A percentile compares a stretch with the other conserved stretches of the same genome.
These are phyloP conservation scores for Asterella californica DNA, from an alignment of 225 moss, liverwort and hornwort genomes.

Conservation along the genomic window DNA sequence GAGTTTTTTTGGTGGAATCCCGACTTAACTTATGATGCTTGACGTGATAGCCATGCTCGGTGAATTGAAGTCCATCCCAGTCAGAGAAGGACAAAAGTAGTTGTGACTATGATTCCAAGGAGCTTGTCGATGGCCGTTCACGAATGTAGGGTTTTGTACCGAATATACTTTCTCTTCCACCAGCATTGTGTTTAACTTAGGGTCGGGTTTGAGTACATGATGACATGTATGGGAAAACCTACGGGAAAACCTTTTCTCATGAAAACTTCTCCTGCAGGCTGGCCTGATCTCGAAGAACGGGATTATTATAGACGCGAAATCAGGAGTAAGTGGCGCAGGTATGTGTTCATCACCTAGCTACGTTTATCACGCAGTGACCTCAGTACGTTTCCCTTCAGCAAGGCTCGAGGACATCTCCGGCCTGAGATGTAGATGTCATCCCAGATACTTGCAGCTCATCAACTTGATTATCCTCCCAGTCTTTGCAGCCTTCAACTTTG, in stretches of 20 bases:
- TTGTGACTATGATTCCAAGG: neutral
- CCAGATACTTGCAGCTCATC: neutral
- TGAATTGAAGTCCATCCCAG: neutral
- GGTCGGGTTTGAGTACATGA: neutral
- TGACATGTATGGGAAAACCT: neutral
- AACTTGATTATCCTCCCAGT: neutral
- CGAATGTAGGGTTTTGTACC: neutral
- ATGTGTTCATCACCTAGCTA: constrained; percentile 1
- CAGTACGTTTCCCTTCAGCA: neutral
- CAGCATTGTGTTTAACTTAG: too few species aligned
- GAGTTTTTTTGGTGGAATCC: neutral
- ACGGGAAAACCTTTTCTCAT: neutral
- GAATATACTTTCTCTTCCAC: neutral
- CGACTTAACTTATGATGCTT: neutral
- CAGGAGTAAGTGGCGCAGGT: constrained; percentile 94
- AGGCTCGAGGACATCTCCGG: neutral
- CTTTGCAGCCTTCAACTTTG: neutral
- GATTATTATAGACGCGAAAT: constrained; percentile 90
- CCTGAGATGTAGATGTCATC: neutral
- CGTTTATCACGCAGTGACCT: too few species aligned
- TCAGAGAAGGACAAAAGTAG: neutral
- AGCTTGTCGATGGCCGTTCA: neutral
- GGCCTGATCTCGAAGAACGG: constrained; percentile 66
- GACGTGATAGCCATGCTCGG: neutral
- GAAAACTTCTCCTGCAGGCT: constrained; percentile 36